Evolutionary conservation across 768 basidiomycete species (phyloP).

Genomic region (Lentinula lateritia): DNA sequence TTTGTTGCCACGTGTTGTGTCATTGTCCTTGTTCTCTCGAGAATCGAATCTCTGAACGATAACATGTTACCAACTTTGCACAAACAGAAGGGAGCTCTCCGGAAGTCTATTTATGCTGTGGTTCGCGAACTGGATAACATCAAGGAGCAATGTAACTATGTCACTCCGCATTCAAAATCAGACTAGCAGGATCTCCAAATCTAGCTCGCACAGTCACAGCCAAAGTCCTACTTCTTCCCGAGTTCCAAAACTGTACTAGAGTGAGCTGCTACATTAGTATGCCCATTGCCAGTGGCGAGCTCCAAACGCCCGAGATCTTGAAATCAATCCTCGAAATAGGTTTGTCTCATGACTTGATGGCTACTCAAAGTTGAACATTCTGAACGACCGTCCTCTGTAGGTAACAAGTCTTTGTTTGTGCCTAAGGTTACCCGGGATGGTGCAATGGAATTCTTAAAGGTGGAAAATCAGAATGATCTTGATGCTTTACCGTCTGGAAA

Average conservation of each 20-base stretch:
- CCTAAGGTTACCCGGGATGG: slow-evolving; percentile 52
- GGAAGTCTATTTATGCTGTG: slow-evolving; percentile 40
- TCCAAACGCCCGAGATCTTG: slow-evolving; percentile 51
- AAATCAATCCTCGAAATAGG: slow-evolving; percentile 49
- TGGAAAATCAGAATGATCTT: slow-evolving; percentile 58
- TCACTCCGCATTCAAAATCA: neutral
- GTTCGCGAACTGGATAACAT: slow-evolving; percentile 45
- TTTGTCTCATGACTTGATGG: slow-evolving; percentile 21
- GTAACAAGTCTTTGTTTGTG: slow-evolving; percentile 66
- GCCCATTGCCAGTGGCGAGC: slow-evolving; percentile 64
- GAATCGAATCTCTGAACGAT: too few species aligned
- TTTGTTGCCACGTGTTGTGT: too few species aligned
- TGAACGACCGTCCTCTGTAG: neutral
- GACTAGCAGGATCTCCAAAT: slow-evolving; percentile 5
- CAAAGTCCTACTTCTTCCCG: slow-evolving; percentile 43
- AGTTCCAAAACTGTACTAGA: slow-evolving; percentile 41
- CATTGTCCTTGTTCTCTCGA: neutral
- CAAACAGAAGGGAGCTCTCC: slow-evolving; percentile 49
- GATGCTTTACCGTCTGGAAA: slow-evolving; percentile 48
- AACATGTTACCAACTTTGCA: slow-evolving; percentile 19
- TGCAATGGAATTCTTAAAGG: slow-evolving; percentile 61
- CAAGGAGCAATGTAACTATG: slow-evolving; percentile 55
- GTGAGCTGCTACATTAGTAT: slow-evolving; percentile 80
- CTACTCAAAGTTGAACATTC: too few species aligned
- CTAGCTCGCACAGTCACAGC: slow-evolving; percentile 42